Evolutionary conservation across 805 yeast species (phyloP), one percentile per base, ranked within the genome.

Genomic region (Ogataea philodendri): DNA sequence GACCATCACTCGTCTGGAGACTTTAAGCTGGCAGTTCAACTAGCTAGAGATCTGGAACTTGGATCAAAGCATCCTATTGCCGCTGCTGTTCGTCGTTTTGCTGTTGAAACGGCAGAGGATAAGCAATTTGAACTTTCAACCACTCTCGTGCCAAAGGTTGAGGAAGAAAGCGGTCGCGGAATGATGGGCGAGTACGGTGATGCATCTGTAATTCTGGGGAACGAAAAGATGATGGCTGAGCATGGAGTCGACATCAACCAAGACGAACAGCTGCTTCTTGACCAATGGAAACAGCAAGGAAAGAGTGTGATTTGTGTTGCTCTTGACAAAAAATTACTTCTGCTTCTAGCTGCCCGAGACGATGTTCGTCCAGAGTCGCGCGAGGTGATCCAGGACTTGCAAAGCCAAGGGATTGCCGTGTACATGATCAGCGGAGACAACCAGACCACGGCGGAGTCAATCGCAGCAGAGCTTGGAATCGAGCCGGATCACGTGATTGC

Each of bases 361-460:
- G 70, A 72, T 36, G 53, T 76, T 5, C 55, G 82, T 43, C 66
- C 71, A 1, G 93, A 84, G 51, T 66, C 87, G 3, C 65, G 62
- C 22, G 48, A 49, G 14, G 81, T 81, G 0, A 64, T 83, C 13
- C 48, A 60, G 6, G 59, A 60, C 5, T 53, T 76, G 9, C 58
- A 64, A 25, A 34, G 37, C 7, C 55, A 55, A 5, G 69, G 71
- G 5, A 72, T 82, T 13, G 70, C 71, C 15, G 72, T 82, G 32
- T 83, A 83, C 78, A 80, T 83, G 84, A 76, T 84, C 25, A 76
- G 87, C 3, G 93, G 93, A 14, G 93, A 84, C 54, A 81, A 81
- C 49, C 67, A 52, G 32, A 51, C 67, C 15, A 84, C 93, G 0
- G 90, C 93, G 1, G 63, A 66, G 16, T 78, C 85, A 0, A 76